Evolutionary conservation across 1,284 basidiomycete species (phyloP).

Genomic region (Bjerkandera adusta): DNA sequence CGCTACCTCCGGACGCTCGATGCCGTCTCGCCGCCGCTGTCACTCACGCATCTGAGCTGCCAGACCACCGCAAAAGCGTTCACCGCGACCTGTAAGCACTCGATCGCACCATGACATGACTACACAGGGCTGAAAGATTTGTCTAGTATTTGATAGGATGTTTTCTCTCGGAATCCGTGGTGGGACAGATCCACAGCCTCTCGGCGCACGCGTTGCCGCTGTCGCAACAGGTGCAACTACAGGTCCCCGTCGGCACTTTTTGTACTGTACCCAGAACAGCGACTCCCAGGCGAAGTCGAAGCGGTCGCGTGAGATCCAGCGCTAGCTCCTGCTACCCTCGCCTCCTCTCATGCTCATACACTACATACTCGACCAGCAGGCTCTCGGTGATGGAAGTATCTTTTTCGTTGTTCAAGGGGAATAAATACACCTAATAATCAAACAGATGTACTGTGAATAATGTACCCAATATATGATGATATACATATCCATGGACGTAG

Average conservation of each 20-base stretch:
- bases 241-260: conserved; percentile 76
- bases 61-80: conserved; percentile 86
- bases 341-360: not conserved
- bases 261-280: conserved; percentile 69
- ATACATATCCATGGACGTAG: conserved; percentile 9
- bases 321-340: too few relatives aligned
- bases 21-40: conserved; percentile 77
- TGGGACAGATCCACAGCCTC: conserved; percentile 59
- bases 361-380: not conserved
- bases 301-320: conserved; percentile 25
- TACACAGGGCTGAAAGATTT: not conserved
- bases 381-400: not conserved
- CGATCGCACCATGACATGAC: not conserved
- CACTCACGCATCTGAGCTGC: conserved; percentile 81
- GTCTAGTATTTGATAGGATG: conserved; percentile 87
- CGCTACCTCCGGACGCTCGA: conserved; percentile 82
- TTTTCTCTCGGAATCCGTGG: conserved; percentile 80
- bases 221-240: conserved; percentile 57
- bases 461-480: conserved; percentile 13
- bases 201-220: conserved; percentile 56
- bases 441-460: conserved; percentile 11
- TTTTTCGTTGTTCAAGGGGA: not conserved
- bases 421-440: conserved; percentile 10
- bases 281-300: conserved; percentile 27
- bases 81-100: conserved; percentile 71